Conservation (phyloP, 2,329 filamentous ascomycete genomes). For the Mariannaea sp. region DNA sequence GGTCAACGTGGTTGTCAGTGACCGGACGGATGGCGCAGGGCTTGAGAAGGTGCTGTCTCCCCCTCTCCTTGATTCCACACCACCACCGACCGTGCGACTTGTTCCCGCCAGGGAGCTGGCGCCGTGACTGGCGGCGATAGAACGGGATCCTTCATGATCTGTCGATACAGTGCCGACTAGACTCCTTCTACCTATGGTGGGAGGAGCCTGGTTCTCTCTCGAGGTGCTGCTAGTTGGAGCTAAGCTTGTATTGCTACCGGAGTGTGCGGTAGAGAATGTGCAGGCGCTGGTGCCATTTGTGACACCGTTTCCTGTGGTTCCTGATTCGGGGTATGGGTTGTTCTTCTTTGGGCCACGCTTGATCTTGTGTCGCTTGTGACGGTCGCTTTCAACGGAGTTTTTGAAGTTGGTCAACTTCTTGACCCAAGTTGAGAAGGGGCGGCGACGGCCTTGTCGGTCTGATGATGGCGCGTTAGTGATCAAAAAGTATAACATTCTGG, state of each 20-base stretch:
- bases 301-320: constrained; percentile 52
- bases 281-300: constrained; percentile 52
- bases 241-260: constrained; percentile 58
- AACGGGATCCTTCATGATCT: constrained; percentile 75
- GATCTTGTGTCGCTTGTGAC: constrained; percentile 49
- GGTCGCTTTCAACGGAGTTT: constrained; percentile 64
- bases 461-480: constrained; percentile 43
- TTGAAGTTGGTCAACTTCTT: constrained; percentile 92
- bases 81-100: constrained; percentile 69
- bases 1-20: constrained; percentile 81
- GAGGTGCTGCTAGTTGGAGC: constrained; percentile 66
- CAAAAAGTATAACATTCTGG: constrained; percentile 13
- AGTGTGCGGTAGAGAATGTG: constrained; percentile 62
- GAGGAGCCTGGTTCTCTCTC: constrained; percentile 60
- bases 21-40: constrained; percentile 78
- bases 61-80: constrained; percentile 70
- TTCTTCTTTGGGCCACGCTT: constrained; percentile 72
- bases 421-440: constrained; percentile 92
- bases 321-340: constrained; percentile 90
- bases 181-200: constrained; percentile 71
- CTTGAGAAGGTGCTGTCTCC: constrained; percentile 80
- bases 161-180: constrained; percentile 82
- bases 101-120: constrained; percentile 73
- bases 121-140: constrained; percentile 77
- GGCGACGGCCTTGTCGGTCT: constrained; percentile 73